Conservation (phyloP, 1,284 basidiomycete genomes). For the Wallemia mellicola region DNA sequence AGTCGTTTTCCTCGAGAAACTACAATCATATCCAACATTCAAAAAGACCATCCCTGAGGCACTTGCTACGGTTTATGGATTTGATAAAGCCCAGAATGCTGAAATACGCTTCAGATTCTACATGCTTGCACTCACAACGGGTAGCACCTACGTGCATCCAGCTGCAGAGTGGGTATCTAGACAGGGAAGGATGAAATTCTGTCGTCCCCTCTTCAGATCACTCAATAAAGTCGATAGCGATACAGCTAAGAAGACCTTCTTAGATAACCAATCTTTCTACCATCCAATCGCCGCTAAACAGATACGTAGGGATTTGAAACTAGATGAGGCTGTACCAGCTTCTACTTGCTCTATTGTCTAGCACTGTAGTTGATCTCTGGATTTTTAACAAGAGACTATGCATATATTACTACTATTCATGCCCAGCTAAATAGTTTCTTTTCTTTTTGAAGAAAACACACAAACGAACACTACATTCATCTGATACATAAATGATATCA, state of each 20-base stretch:
- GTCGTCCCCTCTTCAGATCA: conserved; percentile 17
- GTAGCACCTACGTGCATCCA: conserved; percentile 17
- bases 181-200: conserved; percentile 20
- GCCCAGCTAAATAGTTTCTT: too few relatives aligned
- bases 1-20: conserved; percentile 21
- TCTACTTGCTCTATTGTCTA: too few relatives aligned
- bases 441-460: too few relatives aligned
- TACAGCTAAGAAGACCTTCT: conserved; percentile 20
- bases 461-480: too few relatives aligned
- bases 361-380: too few relatives aligned
- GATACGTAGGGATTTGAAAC: not conserved
- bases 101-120: conserved; percentile 22
- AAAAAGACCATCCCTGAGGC: conserved; percentile 11
- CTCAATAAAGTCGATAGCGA: conserved; percentile 18
- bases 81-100: conserved; percentile 17
- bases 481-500: too few relatives aligned
- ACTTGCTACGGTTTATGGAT: conserved; percentile 18
- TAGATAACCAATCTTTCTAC: conserved; percentile 19
- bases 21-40: conserved; percentile 15
- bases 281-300: not conserved
- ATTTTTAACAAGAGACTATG: too few relatives aligned
- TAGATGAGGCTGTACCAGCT: not conserved
- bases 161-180: conserved; percentile 21
- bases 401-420: too few relatives aligned
- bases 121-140: conserved; percentile 19